phyloP scores from a whole-genome alignment of 2,329 filamentous ascomycete species.

The Penicillium sp. region DNA sequence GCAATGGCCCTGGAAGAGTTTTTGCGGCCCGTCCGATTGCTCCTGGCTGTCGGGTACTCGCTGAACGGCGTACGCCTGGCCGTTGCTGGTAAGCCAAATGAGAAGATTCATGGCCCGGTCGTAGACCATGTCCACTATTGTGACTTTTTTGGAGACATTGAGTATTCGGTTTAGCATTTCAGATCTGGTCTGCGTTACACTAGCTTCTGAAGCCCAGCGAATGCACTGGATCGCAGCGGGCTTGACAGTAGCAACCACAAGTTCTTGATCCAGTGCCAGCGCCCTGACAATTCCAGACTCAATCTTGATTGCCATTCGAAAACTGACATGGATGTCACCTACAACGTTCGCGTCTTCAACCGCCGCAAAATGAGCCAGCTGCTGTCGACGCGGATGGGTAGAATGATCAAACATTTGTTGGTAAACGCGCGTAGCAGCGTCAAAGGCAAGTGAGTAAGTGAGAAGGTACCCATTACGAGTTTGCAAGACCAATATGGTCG shows the following conservation, averaged over 20 bases:
- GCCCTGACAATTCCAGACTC: constrained; percentile 89
- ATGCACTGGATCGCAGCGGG: constrained; percentile 96
- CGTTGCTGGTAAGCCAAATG: constrained; percentile 86
- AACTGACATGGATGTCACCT: constrained; percentile 80
- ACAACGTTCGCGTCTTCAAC: constrained; percentile 78
- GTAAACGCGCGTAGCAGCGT: constrained; percentile 76
- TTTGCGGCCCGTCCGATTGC: constrained; percentile 49
- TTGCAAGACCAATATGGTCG: constrained; percentile 83
- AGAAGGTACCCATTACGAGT: constrained; percentile 83
- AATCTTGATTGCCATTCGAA: constrained; percentile 96
- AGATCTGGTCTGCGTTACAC: constrained; percentile 78
- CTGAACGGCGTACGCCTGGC: constrained; percentile 85
- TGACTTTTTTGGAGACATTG: constrained; percentile 73
- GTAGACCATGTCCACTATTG: constrained; percentile 78
- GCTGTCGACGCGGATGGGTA: constrained; percentile 41
- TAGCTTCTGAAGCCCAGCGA: constrained; percentile 79
- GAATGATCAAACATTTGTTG: constrained; percentile 64
- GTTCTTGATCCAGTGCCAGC: constrained; percentile 82
- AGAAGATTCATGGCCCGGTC: constrained; percentile 95
- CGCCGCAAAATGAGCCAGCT: constrained; percentile 51
- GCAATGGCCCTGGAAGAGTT: constrained; percentile 81
- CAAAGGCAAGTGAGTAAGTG: constrained; percentile 85
- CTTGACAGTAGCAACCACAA: constrained; percentile 84
- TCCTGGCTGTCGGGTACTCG: constrained; percentile 44
- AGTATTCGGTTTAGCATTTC: constrained; percentile 82